Percentiles rank a stretch among this genome's conserved stretches.
These are phyloP conservation scores for Naematelia aurantialba DNA, from an alignment of 768 basidiomycete genomes.

Conservation along the genomic window DNA sequence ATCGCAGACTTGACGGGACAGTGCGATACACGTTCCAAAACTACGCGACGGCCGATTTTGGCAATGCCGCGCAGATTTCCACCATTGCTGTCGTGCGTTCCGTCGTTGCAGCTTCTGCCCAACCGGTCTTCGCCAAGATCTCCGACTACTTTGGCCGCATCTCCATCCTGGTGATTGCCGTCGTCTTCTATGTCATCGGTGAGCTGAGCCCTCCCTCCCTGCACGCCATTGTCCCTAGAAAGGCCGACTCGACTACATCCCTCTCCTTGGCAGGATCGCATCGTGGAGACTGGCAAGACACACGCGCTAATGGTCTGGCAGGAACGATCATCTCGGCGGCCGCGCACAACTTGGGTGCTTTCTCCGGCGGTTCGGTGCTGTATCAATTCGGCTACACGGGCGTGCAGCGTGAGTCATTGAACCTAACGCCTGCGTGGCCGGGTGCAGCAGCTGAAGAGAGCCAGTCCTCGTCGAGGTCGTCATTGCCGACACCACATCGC, in stretches of 20 bases:
- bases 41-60: conserved; percentile 24
- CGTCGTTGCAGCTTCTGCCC: conserved; percentile 39
- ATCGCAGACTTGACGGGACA: conserved; percentile 14
- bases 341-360: conserved; percentile 26
- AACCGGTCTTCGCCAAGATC: conserved; percentile 42
- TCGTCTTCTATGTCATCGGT: conserved; percentile 45
- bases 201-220: conserved; percentile 2
- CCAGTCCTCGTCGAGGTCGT: conserved; percentile 41
- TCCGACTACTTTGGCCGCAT: conserved; percentile 46
- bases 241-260: background rate
- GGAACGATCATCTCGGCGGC: conserved; percentile 47
- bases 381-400: conserved; percentile 47
- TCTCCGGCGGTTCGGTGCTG: conserved; percentile 45
- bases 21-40: conserved; percentile 12
- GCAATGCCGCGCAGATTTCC: conserved; percentile 30
- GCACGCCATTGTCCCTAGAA: background rate
- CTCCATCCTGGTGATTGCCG: conserved; percentile 34
- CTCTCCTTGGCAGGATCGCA: too few species aligned
- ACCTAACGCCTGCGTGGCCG: background rate
- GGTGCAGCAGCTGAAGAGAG: background rate
- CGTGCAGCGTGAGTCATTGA: conserved; percentile 21
- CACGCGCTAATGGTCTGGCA: too few species aligned
- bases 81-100: conserved; percentile 46
- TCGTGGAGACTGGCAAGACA: too few species aligned
- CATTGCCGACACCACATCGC: conserved; percentile 44